phyloP scores from a whole-genome alignment of 371 early-diverging fungal genomes.

The Apophysomyces variabilis region DNA sequence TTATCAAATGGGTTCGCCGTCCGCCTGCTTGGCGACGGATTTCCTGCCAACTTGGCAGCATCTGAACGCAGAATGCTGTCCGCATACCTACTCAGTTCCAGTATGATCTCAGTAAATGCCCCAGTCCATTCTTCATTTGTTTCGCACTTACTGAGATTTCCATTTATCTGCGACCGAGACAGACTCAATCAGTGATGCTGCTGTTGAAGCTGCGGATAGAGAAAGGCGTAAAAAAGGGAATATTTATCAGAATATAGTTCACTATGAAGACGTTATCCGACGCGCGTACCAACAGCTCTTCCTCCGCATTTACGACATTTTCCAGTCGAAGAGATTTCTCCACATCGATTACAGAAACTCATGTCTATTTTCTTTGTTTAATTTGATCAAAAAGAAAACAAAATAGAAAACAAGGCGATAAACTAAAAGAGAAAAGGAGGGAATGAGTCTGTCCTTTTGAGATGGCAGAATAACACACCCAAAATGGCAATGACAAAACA shows the following conservation, averaged over 20 bases:
- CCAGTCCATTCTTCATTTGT: not conserved
- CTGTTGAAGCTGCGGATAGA: slow-evolving; percentile 46
- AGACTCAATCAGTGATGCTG: slow-evolving; percentile 39
- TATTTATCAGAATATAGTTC: too few species aligned
- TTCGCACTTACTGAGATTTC: slow-evolving; percentile 45
- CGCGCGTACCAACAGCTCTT: slow-evolving; percentile 51
- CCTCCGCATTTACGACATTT: slow-evolving; percentile 67
- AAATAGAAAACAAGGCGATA: slow-evolving; percentile 17
- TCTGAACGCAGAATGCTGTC: slow-evolving; percentile 41
- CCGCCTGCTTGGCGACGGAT: slow-evolving; percentile 9
- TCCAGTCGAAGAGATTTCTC: slow-evolving; percentile 54
- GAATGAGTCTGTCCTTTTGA: slow-evolving; percentile 6
- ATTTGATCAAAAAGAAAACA: slow-evolving; percentile 15
- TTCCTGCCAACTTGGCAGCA: slow-evolving; percentile 6
- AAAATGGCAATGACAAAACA: slow-evolving; percentile 13
- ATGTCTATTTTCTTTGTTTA: slow-evolving; percentile 29
- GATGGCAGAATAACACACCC: slow-evolving; percentile 11
- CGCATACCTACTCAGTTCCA: slow-evolving; percentile 37
- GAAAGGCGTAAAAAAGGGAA: too few species aligned
- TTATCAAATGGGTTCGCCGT: slow-evolving; percentile 20
- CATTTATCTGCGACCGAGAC: slow-evolving; percentile 46
- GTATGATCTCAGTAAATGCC: not conserved
- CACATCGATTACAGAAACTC: slow-evolving; percentile 68
- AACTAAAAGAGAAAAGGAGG: not conserved
- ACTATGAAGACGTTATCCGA: too few species aligned